Conservation (phyloP, 257 asterid species). For the Solanum paucissectum region DNA sequence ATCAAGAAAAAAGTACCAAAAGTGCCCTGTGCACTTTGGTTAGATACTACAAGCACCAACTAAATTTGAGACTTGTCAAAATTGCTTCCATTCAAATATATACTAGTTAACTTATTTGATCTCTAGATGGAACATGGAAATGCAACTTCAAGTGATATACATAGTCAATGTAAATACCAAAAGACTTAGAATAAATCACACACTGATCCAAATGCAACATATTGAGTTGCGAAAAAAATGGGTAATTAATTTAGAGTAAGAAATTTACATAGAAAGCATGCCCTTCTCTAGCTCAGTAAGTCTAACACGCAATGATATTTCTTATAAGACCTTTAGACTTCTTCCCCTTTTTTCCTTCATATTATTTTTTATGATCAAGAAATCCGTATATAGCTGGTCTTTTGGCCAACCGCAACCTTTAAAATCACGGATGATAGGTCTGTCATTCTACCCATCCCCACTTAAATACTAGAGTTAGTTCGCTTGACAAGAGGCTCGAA, state of each 20-base stretch:
- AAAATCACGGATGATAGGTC: not conserved
- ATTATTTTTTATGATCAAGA: not conserved
- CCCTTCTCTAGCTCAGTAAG: not conserved
- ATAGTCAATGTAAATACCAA: not conserved
- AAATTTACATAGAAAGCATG: too few species aligned
- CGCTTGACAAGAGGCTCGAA: rapidly evolving
- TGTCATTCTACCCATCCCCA: not conserved
- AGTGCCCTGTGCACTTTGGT: not conserved
- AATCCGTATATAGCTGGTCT: not conserved
- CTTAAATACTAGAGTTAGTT: not conserved
- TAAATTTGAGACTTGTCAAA: not conserved
- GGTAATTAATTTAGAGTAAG: not conserved
- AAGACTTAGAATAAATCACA: not conserved
- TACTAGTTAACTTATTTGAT: not conserved
- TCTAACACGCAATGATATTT: not conserved
- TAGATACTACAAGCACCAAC: not conserved
- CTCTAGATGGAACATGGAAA: not conserved
- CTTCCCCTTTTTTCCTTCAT: not conserved
- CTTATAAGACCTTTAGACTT: not conserved
- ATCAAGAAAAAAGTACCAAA: not conserved
- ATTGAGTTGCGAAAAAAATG: too few species aligned
- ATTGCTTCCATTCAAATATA: not conserved
- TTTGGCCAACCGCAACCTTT: not conserved
- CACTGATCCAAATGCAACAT: not conserved
- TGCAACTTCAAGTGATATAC: not conserved